Evolutionary conservation across 179 eudicot genomes (phyloP), one percentile per base, ranked within the genome.

Genomic region (Silene noctiflora): DNA sequence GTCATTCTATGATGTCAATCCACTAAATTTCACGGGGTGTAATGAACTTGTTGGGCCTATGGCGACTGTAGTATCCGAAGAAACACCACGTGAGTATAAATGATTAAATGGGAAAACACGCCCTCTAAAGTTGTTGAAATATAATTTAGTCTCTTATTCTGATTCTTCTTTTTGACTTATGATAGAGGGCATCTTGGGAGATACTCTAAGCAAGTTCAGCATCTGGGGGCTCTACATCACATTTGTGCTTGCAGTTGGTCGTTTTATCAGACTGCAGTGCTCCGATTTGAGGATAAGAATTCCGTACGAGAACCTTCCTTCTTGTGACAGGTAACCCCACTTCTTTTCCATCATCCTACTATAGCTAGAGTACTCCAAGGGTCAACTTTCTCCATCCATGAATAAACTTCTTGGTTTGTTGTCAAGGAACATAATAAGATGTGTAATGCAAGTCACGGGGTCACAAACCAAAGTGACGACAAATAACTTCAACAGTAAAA

Each of bases 151-250:
- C 21, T 66, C 20, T 24, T 61, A 31, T 53, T 76, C 79, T 84
- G 33, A 59, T 78, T 24, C 60, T 66, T 76, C 17, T 67, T 59
- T 71, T 71, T 3, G 17, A 33, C 14, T 21, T 75, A 27, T 64
- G 62, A 74, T 85, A 94, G 98, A 92, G 87, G 98, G 98, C 65
- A 80, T 94, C 79, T 83, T 94, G 27, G 98, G 98, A 58, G 98
- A 94, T 67, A 94, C 98, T 8, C 87, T 92, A 44, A 94, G 97
- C 94, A 92, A 94, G 84, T 94, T 91, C 85, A 94, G 94, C 87
- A 94, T 94, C 72, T 94, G 98, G 97, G 94, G 97, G 44, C 93
- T 94, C 33, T 94, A 92, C 81, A 94, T 94, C 77, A 92, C 98
- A 69, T 94, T 33, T 33, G 39, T 33, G 39, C 39, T 33, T 33